Conservation (phyloP, 2,329 filamentous ascomycete species). For the Coccinonectria pachysandricola region DNA sequence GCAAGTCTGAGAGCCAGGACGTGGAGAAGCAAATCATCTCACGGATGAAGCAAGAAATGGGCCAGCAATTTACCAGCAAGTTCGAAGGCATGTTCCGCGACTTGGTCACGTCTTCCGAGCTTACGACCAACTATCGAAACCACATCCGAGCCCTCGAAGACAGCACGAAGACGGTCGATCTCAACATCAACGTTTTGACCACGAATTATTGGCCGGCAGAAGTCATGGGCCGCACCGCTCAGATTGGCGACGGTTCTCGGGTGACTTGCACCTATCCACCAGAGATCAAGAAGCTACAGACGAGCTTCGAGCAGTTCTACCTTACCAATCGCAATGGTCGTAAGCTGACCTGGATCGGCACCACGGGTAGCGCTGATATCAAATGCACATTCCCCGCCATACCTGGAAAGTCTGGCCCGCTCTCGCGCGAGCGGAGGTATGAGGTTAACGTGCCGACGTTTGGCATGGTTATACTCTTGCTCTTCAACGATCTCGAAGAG, state of each 20-base stretch:
- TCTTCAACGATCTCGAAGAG: slow-evolving; percentile 71
- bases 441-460: slow-evolving; percentile 90
- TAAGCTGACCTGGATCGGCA: slow-evolving; percentile 71
- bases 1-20: slow-evolving; percentile 81
- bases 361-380: slow-evolving; percentile 72
- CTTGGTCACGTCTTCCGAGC: slow-evolving; percentile 76
- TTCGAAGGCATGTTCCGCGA: slow-evolving; percentile 98
- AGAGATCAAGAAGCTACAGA: slow-evolving; percentile 63
- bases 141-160: slow-evolving; percentile 47
- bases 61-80: slow-evolving; percentile 85
- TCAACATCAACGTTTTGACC: slow-evolving; percentile 77
- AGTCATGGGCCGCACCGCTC: slow-evolving; percentile 57
- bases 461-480: slow-evolving; percentile 77
- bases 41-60: slow-evolving; percentile 93
- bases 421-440: slow-evolving; percentile 61
- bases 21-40: slow-evolving; percentile 93
- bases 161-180: slow-evolving; percentile 50
- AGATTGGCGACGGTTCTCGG: slow-evolving; percentile 35
- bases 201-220: slow-evolving; percentile 94
- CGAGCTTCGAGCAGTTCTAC: slow-evolving; percentile 85
- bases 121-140: slow-evolving; percentile 66
- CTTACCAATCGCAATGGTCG: slow-evolving; percentile 77
- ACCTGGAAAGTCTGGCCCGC: slow-evolving; percentile 53
- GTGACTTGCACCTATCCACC: slow-evolving; percentile 59
- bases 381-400: slow-evolving; percentile 66